Conservation (phyloP, 768 basidiomycete species). For the Tylopilus rubrobrunneus region DNA sequence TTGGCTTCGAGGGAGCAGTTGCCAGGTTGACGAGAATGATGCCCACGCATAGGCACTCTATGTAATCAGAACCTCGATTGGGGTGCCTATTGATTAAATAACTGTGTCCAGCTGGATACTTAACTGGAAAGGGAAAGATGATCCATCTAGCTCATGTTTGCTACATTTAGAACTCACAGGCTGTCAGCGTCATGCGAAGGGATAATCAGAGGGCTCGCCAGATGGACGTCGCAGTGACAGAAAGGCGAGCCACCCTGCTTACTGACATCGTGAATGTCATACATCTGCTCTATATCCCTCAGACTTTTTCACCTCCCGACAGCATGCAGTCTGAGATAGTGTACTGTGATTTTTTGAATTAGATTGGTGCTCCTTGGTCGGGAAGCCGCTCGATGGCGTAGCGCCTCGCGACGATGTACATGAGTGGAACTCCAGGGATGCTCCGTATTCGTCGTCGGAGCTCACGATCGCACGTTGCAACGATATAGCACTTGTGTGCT, state of each 20-base stretch:
- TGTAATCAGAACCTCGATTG: neutral
- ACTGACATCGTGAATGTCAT: no score
- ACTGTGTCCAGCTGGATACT: neutral
- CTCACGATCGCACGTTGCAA: constrained; percentile 97
- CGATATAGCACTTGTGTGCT: constrained; percentile 93
- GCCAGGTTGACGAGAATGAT: neutral
- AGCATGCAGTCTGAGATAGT: no score
- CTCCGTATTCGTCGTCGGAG: constrained; percentile 89
- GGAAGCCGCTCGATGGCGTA: constrained; percentile 96
- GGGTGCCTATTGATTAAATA: neutral
- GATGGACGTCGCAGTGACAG: no score
- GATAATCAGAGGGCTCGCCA: no score
- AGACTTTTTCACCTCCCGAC: no score
- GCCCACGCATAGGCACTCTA: neutral
- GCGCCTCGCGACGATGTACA: constrained; percentile 91
- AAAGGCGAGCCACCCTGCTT: no score
- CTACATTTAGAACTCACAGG: neutral
- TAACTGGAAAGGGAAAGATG: neutral
- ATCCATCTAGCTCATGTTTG: neutral
- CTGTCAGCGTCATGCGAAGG: no score
- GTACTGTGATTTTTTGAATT: no score
- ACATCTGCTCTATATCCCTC: no score
- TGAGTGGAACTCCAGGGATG: constrained; percentile 88
- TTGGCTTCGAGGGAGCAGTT: neutral
- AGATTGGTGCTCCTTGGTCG: constrained; percentile 84